Conservation (phyloP, 306 rosid genomes). For the Boehmeria nivea region DNA sequence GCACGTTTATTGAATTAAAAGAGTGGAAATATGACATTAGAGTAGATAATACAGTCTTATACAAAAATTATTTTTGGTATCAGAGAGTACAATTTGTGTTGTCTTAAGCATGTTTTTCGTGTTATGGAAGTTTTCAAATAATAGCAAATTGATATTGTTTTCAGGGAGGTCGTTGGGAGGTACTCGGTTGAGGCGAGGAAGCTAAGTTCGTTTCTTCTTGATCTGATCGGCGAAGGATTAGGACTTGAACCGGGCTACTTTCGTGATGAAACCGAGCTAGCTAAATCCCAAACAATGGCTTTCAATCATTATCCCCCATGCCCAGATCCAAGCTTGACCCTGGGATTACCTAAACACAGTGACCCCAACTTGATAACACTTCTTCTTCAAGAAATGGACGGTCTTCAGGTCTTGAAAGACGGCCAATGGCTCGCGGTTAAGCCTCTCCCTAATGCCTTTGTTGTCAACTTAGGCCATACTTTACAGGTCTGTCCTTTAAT, state of each 20-base stretch:
- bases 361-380: conserved; percentile 14
- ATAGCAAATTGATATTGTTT: no score
- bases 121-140: no score
- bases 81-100: no score
- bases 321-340: conserved; percentile 28
- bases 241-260: conserved; percentile 14
- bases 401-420: conserved; percentile 44
- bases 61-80: no score
- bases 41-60: no score
- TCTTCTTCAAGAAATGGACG: conserved; percentile 20
- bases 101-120: no score
- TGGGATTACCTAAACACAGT: conserved; percentile 33
- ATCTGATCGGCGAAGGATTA: conserved; percentile 23
- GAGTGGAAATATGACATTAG: no score
- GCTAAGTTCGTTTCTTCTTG: conserved; percentile 20
- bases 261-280: not conserved
- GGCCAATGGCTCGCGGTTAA: conserved; percentile 41
- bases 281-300: conserved; percentile 3
- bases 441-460: conserved; percentile 45
- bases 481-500: conserved; percentile 17
- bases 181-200: conserved; percentile 19
- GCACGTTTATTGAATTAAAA: no score
- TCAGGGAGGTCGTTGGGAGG: conserved; percentile 9
- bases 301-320: conserved; percentile 15
- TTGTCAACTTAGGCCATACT: conserved; percentile 42